phyloP scores from a whole-genome alignment of 2,329 filamentous ascomycete species.

The Talaromyces atroroseus region DNA sequence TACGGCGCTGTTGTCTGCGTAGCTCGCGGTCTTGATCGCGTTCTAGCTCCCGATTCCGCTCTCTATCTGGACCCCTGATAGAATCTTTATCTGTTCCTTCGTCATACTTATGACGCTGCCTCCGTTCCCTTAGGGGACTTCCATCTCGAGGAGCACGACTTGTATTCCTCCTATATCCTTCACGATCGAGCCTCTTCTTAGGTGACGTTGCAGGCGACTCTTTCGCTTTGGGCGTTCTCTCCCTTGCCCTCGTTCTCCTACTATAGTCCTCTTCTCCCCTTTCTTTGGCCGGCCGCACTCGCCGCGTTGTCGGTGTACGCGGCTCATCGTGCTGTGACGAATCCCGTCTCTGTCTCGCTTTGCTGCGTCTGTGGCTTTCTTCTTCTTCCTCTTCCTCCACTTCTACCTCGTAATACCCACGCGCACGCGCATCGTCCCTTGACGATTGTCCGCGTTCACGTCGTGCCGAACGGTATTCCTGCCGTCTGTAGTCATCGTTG shows the following conservation, averaged over 20 bases:
- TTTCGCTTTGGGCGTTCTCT: slow-evolving; percentile 27
- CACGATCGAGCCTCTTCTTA: slow-evolving; percentile 30
- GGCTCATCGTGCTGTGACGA: slow-evolving; percentile 1
- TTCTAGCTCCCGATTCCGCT: not conserved
- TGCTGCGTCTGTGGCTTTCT: not conserved
- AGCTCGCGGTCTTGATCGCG: slow-evolving; percentile 3
- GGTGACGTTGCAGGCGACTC: slow-evolving; percentile 35
- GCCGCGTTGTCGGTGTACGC: slow-evolving; percentile 25
- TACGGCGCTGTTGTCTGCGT: slow-evolving; percentile 22
- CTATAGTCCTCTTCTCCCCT: slow-evolving; percentile 14
- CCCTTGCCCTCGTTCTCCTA: slow-evolving; percentile 10
- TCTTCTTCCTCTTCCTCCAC: slow-evolving; percentile 18
- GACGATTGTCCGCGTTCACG: slow-evolving; percentile 20
- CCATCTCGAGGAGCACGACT: slow-evolving; percentile 18
- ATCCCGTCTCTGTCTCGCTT: not conserved
- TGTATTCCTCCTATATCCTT: slow-evolving; percentile 27
- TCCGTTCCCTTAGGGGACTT: slow-evolving; percentile 23
- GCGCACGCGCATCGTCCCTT: not conserved
- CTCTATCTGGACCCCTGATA: slow-evolving; percentile 9
- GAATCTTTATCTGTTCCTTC: slow-evolving; percentile 16
- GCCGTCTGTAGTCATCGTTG: slow-evolving; percentile 13
- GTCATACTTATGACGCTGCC: slow-evolving; percentile 18
- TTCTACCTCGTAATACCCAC: slow-evolving; percentile 17
- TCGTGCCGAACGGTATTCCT: slow-evolving; percentile 12
- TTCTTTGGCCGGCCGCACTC: slow-evolving; percentile 23